These are phyloP conservation scores for Boletus patriciae DNA, from an alignment of 768 basidiomycete species.

Conservation along the genomic window DNA sequence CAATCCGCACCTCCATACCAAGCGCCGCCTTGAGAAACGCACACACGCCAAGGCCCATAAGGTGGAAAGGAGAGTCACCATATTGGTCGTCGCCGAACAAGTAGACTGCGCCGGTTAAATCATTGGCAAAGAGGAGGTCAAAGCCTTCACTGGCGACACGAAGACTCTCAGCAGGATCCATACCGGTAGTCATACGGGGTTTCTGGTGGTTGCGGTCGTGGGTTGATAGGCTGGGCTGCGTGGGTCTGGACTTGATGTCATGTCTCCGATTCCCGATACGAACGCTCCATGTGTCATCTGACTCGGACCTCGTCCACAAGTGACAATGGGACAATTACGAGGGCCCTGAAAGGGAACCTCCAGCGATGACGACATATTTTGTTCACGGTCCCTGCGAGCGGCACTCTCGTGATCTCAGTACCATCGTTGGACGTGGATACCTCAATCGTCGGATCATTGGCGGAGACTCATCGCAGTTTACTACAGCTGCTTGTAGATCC, in stretches of 20 bases:
- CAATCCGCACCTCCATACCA: slow-evolving; percentile 88
- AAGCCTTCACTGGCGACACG: slow-evolving; percentile 52
- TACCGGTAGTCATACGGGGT: not conserved
- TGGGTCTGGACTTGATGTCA: too few species aligned
- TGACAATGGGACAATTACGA: too few species aligned
- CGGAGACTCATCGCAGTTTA: too few species aligned
- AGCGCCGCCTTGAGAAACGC: slow-evolving; percentile 76
- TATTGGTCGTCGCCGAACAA: slow-evolving; percentile 38
- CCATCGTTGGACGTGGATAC: too few species aligned
- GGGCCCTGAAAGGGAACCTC: too few species aligned
- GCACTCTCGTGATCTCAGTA: too few species aligned
- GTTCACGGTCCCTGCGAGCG: too few species aligned
- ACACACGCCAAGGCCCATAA: slow-evolving; percentile 68
- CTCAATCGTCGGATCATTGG: too few species aligned
- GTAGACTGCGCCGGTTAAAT: slow-evolving; percentile 53
- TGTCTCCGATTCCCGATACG: not conserved
- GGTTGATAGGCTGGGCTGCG: not conserved
- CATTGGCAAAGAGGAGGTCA: slow-evolving; percentile 66
- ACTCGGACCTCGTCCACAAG: too few species aligned
- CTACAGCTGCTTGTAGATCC: too few species aligned
- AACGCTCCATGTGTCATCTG: not conserved
- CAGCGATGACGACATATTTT: too few species aligned
- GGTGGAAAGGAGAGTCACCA: slow-evolving; percentile 65
- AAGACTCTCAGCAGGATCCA: slow-evolving; percentile 33
- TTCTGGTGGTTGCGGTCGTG: not conserved